Base-by-base conservation (phyloP, 768 basidiomycete species). In the Lactifluus pinguis region DNA sequence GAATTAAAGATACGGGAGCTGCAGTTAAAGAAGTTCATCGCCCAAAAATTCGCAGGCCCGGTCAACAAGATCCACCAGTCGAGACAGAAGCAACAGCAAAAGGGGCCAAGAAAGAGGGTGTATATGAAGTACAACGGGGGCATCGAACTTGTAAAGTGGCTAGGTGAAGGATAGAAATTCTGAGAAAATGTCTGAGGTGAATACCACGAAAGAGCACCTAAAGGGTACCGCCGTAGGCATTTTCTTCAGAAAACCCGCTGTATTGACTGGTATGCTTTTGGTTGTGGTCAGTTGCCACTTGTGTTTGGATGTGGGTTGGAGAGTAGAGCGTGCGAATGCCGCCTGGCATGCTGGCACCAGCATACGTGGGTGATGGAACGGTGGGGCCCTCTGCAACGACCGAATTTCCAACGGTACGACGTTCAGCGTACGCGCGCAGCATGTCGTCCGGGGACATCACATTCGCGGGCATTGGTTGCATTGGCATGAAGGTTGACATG, bases 371-470 rank as follows among this genome's bases (percentile, higher is more conserved):
- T 0, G 72, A 49, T 2, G 73, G 70, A 30, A 71, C 9, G 13
- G 69, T 47, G 32, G 70, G 71, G 7, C 60, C 52, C 17, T 49
- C 56, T 34, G 42, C 50, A 38, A n/a, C 61, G n/a, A 50, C 66
- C 36, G 70, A 66, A 49, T 73, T 72, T 62, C 72, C 73, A 29
- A 73, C 74, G 11, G 67, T 67, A 49, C 71, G 73, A 63, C 79
- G 75, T 30, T 76, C 79, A 6, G 87, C 87, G 61, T 88, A 89
- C 1, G 85, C 85, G 41, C 85, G 82, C 49, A 90, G 76, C 84
- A 90, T 86, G 29, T 82, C 88, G 68, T 91, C 89, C 3, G 88
- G 88, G 1, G 78, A 77, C 79, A 80, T 80, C 51, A 73, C 65
- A 38, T 66, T 75, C 2, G 72, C 76, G 29, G 77, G 75, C 67